phyloP scores from a whole-genome alignment of 192 early-diverging fungal genomes.

The Backusella macrospora region DNA sequence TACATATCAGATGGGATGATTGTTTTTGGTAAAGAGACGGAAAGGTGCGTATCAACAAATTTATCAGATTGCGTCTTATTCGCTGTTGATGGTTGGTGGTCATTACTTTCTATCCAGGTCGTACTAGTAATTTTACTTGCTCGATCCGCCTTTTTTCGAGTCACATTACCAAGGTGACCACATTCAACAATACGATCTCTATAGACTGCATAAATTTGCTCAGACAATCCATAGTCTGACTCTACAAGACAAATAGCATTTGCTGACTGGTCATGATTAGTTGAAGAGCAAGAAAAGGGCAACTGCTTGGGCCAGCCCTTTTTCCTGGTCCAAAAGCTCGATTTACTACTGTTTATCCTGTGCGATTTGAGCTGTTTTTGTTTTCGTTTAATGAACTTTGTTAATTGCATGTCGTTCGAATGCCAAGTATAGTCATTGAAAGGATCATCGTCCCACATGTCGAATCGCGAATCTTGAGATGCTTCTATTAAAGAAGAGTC shows the following conservation, averaged over 20 bases:
- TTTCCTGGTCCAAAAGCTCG: slow-evolving; percentile 37
- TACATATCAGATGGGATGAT: background rate
- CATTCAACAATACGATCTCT: slow-evolving; percentile 35
- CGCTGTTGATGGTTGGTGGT: background rate
- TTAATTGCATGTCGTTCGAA: slow-evolving; percentile 42
- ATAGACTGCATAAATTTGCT: slow-evolving; percentile 28
- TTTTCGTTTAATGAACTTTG: slow-evolving; percentile 28
- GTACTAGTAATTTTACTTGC: slow-evolving; percentile 15
- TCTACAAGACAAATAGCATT: slow-evolving; percentile 25
- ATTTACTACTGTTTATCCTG: background rate
- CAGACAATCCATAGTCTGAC: slow-evolving; percentile 18
- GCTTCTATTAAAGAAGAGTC: slow-evolving; percentile 23
- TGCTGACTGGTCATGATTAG: slow-evolving; percentile 36
- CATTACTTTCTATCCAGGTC: slow-evolving; percentile 15
- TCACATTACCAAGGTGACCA: slow-evolving; percentile 13
- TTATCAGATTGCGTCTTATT: slow-evolving; percentile 4
- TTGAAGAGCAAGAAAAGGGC: slow-evolving; percentile 26
- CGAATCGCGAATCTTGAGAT: slow-evolving; percentile 22
- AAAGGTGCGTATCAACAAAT: slow-evolving; percentile 21
- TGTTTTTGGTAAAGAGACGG: slow-evolving; percentile 16
- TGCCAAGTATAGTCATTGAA: slow-evolving; percentile 44
- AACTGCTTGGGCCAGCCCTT: slow-evolving; percentile 32
- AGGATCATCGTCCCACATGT: slow-evolving; percentile 44
- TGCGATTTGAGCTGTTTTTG: background rate
- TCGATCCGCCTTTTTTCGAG: background rate